Conservation (phyloP, 768 basidiomycete genomes). For the Leccinum disarticulatum region DNA sequence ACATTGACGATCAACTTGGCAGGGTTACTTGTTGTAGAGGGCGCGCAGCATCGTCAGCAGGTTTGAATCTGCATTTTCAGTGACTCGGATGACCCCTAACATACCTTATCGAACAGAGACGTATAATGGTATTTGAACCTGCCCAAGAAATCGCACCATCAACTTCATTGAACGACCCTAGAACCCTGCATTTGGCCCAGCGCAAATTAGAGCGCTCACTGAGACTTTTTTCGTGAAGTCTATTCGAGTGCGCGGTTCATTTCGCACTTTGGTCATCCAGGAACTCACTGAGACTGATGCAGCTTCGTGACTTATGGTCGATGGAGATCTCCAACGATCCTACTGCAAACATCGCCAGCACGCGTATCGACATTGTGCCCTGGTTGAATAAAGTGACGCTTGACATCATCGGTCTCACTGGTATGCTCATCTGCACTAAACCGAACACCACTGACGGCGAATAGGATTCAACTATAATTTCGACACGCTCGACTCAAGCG, state of each 20-base stretch:
- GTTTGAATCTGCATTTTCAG: conserved; percentile 14
- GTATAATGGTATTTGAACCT: conserved; percentile 29
- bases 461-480: conserved; percentile 42
- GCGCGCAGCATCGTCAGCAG: conserved; percentile 41
- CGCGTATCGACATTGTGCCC: conserved; percentile 32
- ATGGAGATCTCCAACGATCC: conserved; percentile 32
- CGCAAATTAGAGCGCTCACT: conserved; percentile 57
- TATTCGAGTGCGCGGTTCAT: background rate
- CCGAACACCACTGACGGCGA: background rate
- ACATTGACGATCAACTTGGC: background rate
- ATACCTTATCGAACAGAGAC: conserved; percentile 13
- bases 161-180: conserved; percentile 10
- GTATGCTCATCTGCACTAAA: conserved; percentile 15
- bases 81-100: background rate
- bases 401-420: conserved; percentile 44
- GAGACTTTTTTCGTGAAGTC: conserved; percentile 59
- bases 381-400: conserved; percentile 39
- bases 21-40: conserved; percentile 52
- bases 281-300: background rate
- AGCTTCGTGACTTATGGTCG: conserved; percentile 52
- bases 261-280: background rate
- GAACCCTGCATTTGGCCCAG: conserved; percentile 68
- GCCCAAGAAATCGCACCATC: background rate
- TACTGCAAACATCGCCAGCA: conserved; percentile 11
- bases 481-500: conserved; percentile 28